Evolutionary conservation across 441 rosid genomes (phyloP).

Genomic region (Corymbia calophylla): DNA sequence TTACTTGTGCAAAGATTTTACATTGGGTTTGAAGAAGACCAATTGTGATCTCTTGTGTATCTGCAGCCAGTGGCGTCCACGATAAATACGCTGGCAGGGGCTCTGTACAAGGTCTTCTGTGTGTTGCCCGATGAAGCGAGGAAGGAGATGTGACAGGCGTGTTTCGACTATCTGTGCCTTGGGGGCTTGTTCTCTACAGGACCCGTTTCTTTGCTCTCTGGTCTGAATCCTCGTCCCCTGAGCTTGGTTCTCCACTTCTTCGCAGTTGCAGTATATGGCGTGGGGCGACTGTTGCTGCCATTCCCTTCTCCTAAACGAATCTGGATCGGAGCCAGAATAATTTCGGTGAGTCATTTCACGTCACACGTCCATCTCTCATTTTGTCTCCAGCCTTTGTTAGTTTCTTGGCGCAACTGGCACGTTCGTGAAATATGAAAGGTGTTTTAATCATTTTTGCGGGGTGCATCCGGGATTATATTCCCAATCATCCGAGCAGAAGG

Average conservation of each 20-base stretch:
- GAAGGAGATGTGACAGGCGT: constrained; percentile 77
- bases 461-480: constrained; percentile 84
- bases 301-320: constrained; percentile 74
- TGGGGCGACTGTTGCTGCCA: constrained; percentile 70
- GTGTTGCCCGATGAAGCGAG: constrained; percentile 67
- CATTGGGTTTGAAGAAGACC: not conserved
- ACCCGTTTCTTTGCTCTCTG: constrained; percentile 71
- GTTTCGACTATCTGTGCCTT: constrained; percentile 75
- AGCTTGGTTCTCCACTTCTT: constrained; percentile 77
- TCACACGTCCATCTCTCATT: not conserved
- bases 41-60: not conserved
- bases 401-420: not conserved
- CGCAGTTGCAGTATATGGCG: constrained; percentile 75
- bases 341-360: constrained; percentile 28
- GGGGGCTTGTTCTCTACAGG: constrained; percentile 70
- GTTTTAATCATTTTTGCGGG: constrained; percentile 21
- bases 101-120: constrained; percentile 76
- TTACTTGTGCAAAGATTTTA: not conserved
- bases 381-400: not conserved
- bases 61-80: constrained; percentile 86
- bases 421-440: not conserved
- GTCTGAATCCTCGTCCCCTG: constrained; percentile 69
- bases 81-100: constrained; percentile 76
- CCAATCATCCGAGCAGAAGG: constrained; percentile 91
- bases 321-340: constrained; percentile 73